phyloP scores from a whole-genome alignment of 768 basidiomycete genomes.

The Collybiopsis confluens region DNA sequence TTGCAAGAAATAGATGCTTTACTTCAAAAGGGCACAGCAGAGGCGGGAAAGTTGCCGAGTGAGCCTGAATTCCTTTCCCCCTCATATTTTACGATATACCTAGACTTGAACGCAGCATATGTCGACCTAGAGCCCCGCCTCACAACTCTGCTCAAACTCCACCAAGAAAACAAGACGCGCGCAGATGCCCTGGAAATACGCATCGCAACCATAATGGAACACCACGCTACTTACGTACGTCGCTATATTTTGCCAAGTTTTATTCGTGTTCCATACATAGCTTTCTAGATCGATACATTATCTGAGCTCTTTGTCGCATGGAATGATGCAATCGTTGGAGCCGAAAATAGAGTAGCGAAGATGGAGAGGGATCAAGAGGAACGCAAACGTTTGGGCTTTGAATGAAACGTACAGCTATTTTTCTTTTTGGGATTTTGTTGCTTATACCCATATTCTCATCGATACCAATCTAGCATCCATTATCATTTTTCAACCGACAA shows the following conservation, averaged over 20 bases:
- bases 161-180: conserved; percentile 55
- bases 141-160: conserved; percentile 49
- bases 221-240: conserved; percentile 67
- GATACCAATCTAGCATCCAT: no score
- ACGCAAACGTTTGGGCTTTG: conserved; percentile 57
- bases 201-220: conserved; percentile 60
- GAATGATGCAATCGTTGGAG: conserved; percentile 72
- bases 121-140: conserved; percentile 67
- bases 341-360: conserved; percentile 53
- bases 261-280: background rate
- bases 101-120: conserved; percentile 39
- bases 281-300: conserved; percentile 65
- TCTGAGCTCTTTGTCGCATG: conserved; percentile 84
- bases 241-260: no score
- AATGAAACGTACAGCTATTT: conserved; percentile 9
- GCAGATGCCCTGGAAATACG: conserved; percentile 61
- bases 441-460: no score
- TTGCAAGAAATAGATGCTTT: conserved; percentile 72
- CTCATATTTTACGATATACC: background rate
- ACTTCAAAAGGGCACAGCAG: conserved; percentile 65
- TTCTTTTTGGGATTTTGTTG: no score
- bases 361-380: conserved; percentile 63
- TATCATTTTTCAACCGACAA: no score
- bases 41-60: conserved; percentile 71
- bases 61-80: background rate